Evolutionary conservation across 192 early-diverging fungal species (phyloP).

Genomic region (Spizellomyces sp.): DNA sequence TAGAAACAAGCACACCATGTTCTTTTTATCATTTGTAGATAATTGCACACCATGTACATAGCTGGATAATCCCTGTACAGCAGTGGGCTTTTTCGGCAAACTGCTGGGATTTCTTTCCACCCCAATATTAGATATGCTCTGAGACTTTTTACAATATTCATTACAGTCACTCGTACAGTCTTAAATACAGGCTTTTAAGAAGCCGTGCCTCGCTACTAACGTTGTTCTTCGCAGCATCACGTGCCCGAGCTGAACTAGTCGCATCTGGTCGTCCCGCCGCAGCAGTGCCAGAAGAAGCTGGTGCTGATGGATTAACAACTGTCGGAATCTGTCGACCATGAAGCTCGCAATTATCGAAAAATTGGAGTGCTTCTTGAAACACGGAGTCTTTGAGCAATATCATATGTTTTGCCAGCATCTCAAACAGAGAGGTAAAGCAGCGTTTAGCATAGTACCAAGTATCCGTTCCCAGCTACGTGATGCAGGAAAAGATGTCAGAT

Average conservation of each 20-base stretch:
- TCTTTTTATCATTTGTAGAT: too few relatives aligned
- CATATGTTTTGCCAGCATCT: conserved; percentile 70
- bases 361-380: conserved; percentile 56
- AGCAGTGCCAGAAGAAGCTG: conserved; percentile 21
- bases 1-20: too few relatives aligned
- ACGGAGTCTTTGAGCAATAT: conserved; percentile 65
- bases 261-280: background rate
- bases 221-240: conserved; percentile 44
- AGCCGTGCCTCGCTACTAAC: conserved; percentile 60
- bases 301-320: conserved; percentile 49
- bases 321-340: conserved; percentile 61
- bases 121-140: too few relatives aligned
- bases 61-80: too few relatives aligned
- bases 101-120: too few relatives aligned
- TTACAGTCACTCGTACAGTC: conserved; percentile 43
- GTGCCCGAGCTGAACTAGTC: conserved; percentile 2
- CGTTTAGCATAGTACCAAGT: conserved; percentile 71
- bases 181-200: conserved; percentile 57
- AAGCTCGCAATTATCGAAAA: conserved; percentile 62
- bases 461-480: conserved; percentile 59
- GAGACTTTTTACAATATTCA: too few relatives aligned
- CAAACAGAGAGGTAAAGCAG: conserved; percentile 61
- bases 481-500: background rate
- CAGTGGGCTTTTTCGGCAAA: too few relatives aligned
- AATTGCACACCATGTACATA: too few relatives aligned